These are phyloP conservation scores for Onygenales sp. DNA, from an alignment of 2,329 filamentous ascomycete genomes.

Conservation along the genomic window DNA sequence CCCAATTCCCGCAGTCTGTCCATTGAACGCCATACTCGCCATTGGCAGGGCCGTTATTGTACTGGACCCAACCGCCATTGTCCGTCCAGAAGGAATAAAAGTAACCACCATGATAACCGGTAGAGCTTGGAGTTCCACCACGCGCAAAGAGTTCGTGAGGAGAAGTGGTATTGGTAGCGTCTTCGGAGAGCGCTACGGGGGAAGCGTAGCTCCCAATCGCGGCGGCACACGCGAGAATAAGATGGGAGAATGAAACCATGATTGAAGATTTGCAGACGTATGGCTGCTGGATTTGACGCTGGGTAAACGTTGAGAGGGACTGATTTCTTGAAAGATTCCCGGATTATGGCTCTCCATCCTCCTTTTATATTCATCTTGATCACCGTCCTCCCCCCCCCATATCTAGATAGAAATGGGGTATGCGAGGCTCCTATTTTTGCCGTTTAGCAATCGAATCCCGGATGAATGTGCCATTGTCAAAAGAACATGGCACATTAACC, in stretches of 20 bases:
- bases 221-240: conserved; percentile 16
- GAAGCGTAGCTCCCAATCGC: conserved; percentile 16
- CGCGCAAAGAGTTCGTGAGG: neutral
- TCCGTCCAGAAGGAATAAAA: conserved; percentile 44
- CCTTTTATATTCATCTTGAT: neutral
- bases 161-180: conserved; percentile 8
- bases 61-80: conserved; percentile 33
- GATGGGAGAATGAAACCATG: conserved; percentile 20
- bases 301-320: neutral
- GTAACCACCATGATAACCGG: conserved; percentile 33
- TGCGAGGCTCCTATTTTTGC: neutral
- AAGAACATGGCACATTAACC: neutral
- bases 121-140: conserved; percentile 13
- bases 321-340: neutral
- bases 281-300: neutral
- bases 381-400: neutral
- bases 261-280: conserved; percentile 1
- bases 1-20: conserved; percentile 43
- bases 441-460: neutral
- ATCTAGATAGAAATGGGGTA: neutral
- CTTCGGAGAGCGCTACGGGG: conserved; percentile 10
- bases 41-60: conserved; percentile 33
- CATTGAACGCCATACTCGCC: conserved; percentile 40
- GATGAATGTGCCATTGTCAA: neutral
- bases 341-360: neutral